These are phyloP conservation scores for Stachybotrys chlorohalonatus DNA, from an alignment of 2,329 filamentous ascomycete species.

Conservation along the genomic window DNA sequence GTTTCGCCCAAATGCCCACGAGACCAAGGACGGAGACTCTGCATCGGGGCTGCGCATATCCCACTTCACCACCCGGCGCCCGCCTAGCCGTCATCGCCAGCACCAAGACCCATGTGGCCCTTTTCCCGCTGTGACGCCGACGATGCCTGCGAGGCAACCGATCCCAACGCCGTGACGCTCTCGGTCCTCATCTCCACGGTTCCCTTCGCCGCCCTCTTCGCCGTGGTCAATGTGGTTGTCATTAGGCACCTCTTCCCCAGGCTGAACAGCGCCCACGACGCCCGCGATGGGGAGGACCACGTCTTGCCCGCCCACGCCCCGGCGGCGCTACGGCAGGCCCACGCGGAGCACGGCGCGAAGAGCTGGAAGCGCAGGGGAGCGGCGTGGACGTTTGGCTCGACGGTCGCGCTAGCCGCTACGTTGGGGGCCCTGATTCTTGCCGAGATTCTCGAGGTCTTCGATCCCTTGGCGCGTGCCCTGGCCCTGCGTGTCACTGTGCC, in stretches of 20 bases:
- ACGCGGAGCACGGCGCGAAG: conserved; percentile 48
- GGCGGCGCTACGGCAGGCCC: conserved; percentile 45
- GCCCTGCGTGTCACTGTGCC: conserved; percentile 63
- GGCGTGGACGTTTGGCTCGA: conserved; percentile 63
- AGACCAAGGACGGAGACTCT: background rate
- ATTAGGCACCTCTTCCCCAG: conserved; percentile 62
- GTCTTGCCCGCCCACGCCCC: conserved; percentile 56
- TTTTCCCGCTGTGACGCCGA: conserved; percentile 43
- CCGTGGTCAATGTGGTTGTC: conserved; percentile 51
- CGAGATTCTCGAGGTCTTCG: conserved; percentile 71
- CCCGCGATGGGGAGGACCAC: conserved; percentile 48
- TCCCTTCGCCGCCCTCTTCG: conserved; percentile 65
- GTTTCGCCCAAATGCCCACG: background rate
- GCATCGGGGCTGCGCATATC: background rate
- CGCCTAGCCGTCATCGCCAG: background rate
- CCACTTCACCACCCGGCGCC: background rate
- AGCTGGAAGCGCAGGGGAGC: conserved; percentile 41
- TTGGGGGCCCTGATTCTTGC: conserved; percentile 74
- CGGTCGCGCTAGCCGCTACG: conserved; percentile 67
- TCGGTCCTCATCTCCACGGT: conserved; percentile 50
- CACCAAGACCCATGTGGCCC: conserved; percentile 22
- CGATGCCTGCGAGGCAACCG: conserved; percentile 43
- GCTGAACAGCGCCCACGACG: conserved; percentile 48
- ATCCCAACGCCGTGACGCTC: conserved; percentile 29
- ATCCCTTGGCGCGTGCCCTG: conserved; percentile 54